phyloP scores from a whole-genome alignment of 768 basidiomycete species.

The Tricholoma furcatifolium region DNA sequence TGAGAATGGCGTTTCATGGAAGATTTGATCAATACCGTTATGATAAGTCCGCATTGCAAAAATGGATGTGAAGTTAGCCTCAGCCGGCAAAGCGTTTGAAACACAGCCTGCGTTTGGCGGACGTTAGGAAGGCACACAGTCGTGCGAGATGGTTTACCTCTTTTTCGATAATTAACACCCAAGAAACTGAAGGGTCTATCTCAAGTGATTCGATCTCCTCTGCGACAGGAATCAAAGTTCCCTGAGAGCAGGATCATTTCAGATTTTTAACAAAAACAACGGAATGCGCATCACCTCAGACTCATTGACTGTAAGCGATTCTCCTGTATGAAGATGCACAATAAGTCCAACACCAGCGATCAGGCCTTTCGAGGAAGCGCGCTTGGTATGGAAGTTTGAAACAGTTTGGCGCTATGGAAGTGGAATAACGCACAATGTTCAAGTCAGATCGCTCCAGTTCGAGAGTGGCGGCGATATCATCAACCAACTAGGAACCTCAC shows the following conservation, averaged over 20 bases:
- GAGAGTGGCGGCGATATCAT: conserved; percentile 87
- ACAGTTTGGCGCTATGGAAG: background rate
- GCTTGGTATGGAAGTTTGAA: conserved; percentile 38
- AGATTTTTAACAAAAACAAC: background rate
- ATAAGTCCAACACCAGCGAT: conserved; percentile 65
- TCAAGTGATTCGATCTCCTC: conserved; percentile 69
- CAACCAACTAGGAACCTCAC: conserved; percentile 60
- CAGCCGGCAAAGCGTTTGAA: conserved; percentile 75
- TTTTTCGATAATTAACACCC: conserved; percentile 92
- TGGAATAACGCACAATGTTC: conserved; percentile 58
- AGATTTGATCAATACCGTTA: conserved; percentile 55
- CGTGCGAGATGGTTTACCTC: conserved; percentile 53
- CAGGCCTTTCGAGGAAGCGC: conserved; percentile 88
- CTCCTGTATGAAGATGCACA: conserved; percentile 58
- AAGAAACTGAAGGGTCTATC: conserved; percentile 53
- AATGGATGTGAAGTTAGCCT: conserved; percentile 46
- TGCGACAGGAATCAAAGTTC: conserved; percentile 71
- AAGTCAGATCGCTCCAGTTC: conserved; percentile 70
- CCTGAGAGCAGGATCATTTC: conserved; percentile 39
- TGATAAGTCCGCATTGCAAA: conserved; percentile 63
- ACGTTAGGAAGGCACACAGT: background rate
- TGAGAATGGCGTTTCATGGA: background rate
- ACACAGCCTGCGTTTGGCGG: conserved; percentile 72
- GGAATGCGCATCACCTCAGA: conserved; percentile 47
- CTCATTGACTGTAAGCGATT: conserved; percentile 47